Conservation (phyloP, 2,329 filamentous ascomycete species). For the Thermomyces lanuginosus region DNA sequence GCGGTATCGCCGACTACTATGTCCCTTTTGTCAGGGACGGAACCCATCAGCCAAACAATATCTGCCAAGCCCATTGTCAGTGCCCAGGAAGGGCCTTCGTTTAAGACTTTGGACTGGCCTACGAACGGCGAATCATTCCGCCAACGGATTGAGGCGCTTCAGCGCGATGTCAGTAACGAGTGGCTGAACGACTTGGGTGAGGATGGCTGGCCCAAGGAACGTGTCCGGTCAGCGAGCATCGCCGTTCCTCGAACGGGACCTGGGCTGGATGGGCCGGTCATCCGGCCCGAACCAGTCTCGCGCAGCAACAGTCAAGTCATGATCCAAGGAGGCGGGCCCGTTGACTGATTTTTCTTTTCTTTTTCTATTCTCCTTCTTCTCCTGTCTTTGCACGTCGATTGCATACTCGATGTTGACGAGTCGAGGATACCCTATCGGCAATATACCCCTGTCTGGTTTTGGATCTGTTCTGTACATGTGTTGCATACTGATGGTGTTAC, state of each 20-base stretch:
- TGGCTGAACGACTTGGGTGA: constrained; percentile 80
- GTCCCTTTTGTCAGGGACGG: neutral
- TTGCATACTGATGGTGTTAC: too few species aligned
- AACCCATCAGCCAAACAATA: constrained; percentile 8
- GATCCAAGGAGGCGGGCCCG: constrained; percentile 16
- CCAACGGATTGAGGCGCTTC: constrained; percentile 71
- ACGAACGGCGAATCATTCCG: constrained; percentile 62
- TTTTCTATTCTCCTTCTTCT: constrained; percentile 12
- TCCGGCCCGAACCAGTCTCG: constrained; percentile 18
- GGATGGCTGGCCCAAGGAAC: constrained; percentile 39
- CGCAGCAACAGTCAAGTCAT: constrained; percentile 25
- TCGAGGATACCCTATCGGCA: neutral
- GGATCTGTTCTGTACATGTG: constrained; percentile 3
- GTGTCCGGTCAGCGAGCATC: constrained; percentile 10
- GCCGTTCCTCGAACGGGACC: constrained; percentile 15
- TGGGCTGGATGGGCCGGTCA: constrained; percentile 16
- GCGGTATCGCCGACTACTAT: neutral
- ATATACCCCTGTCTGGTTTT: constrained; percentile 1
- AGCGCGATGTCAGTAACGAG: constrained; percentile 68
- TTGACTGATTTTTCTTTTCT: constrained; percentile 9
- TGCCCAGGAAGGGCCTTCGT: too few species aligned
- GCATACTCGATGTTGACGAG: neutral
- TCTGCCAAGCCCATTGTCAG: too few species aligned
- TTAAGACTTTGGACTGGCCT: constrained; percentile 20
- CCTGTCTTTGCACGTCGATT: constrained; percentile 9